phyloP scores from a whole-genome alignment of 257 asterid genomes.

The Lantana camara region DNA sequence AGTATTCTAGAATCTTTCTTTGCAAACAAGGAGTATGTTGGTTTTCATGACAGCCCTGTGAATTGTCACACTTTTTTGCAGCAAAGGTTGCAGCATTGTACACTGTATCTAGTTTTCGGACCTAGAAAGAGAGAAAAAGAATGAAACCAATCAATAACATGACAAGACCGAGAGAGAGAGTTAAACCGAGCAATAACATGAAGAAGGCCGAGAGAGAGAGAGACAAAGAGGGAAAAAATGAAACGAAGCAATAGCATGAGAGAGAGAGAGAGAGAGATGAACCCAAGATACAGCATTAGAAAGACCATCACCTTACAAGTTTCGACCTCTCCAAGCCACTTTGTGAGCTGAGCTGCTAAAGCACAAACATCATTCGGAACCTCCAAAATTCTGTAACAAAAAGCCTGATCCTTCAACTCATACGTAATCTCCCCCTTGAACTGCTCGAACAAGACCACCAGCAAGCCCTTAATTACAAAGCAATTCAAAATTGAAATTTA shows the following conservation, averaged over 20 bases:
- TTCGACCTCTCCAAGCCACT: slow-evolving; percentile 91
- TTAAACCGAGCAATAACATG: slow-evolving; percentile 9
- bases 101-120: slow-evolving; percentile 70
- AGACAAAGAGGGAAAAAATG: no score
- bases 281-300: slow-evolving; percentile 17
- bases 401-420: slow-evolving; percentile 92
- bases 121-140: slow-evolving; percentile 56
- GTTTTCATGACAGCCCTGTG: slow-evolving; percentile 55
- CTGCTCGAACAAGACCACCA: slow-evolving; percentile 42
- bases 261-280: neutral
- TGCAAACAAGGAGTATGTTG: slow-evolving; percentile 80
- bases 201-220: slow-evolving; percentile 13
- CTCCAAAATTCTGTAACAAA: slow-evolving; percentile 57
- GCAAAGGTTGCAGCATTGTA: slow-evolving; percentile 67
- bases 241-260: slow-evolving; percentile 6
- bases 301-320: slow-evolving; percentile 72
- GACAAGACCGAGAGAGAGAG: neutral
- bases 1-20: slow-evolving; percentile 72
- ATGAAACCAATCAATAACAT: no score
- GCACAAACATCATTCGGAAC: slow-evolving; percentile 78
- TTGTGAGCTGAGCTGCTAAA: slow-evolving; percentile 65
- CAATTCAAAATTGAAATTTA: neutral
- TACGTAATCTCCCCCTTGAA: slow-evolving; percentile 83
- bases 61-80: slow-evolving; percentile 59
- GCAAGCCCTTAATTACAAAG: neutral